Base-by-base conservation (phyloP, 2,329 filamentous ascomycete genomes). In the Sclerotinia spermophila region DNA sequence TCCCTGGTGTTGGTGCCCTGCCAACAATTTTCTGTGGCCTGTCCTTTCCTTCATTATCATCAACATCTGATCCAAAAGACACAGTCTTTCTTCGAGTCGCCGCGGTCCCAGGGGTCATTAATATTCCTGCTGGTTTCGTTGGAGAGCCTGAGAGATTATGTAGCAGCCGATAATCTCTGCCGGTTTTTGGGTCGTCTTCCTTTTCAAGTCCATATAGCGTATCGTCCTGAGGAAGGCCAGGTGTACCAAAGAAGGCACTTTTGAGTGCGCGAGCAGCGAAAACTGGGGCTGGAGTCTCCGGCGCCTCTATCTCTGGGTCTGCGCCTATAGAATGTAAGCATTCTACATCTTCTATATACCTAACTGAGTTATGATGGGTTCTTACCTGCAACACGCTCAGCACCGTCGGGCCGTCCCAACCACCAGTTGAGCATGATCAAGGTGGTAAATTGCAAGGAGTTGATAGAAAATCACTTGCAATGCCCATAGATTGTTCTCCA, bases 231-330 rank as follows among this genome's bases (percentile, higher is more conserved):
- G 67, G 71, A 21, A 77, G 77, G n/a, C 77, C 78, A 65, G 87
- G 86, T 5, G 86, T 87, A 55, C 89, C 89, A 75, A 90, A 90
- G 60, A 91, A 79, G 38, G 87, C 88, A 75, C 84, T 88, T 75
- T 87, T 89, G 76, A 91, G 82, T 8, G 89, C 89, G 71, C 89
- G 85, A 51, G 88, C 88, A 2, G 88, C 89, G 77, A 91, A 91
- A 0, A 90, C 85, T 2, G 89, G 88, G 0, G 87, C 89, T 10
- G 89, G 89, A 24, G 89, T 91, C 75, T 90, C 88, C 53, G 88
- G 88, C 44, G 83, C 82, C 24, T 90, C 88, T 42, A 33, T 45
- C 38, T 70, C 68, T 2, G 68, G 68, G 40, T 70, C 68, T 30
- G 38, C 27, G 17, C 51, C 68, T 70, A 21, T 40, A 21, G 13